phyloP scores from a whole-genome alignment of 768 basidiomycete genomes.

The Favolaschia claudopus region DNA sequence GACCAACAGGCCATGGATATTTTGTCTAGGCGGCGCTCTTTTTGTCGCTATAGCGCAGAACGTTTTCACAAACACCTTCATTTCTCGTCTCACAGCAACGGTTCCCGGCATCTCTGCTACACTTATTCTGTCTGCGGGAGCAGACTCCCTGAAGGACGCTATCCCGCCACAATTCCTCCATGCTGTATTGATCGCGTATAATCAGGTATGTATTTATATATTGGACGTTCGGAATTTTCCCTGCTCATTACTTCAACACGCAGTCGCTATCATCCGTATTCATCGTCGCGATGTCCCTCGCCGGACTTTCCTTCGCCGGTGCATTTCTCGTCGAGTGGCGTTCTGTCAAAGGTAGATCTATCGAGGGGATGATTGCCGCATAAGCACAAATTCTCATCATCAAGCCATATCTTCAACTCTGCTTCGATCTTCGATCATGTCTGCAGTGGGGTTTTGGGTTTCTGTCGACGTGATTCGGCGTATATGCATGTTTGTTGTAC shows the following conservation, averaged over 20 bases:
- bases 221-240: background rate
- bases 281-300: slow-evolving; percentile 3
- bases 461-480: too few relatives aligned
- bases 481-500: background rate
- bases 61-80: background rate
- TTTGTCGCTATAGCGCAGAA: background rate
- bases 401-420: too few relatives aligned
- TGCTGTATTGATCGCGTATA: background rate
- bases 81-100: background rate
- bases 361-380: too few relatives aligned
- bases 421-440: too few relatives aligned
- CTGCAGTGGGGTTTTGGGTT: too few relatives aligned
- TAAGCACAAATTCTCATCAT: too few relatives aligned
- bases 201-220: background rate
- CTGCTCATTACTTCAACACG: background rate
- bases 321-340: slow-evolving; percentile 12
- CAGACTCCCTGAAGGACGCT: background rate
- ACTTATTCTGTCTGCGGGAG: background rate
- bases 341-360: slow-evolving; percentile 11
- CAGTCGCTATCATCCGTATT: slow-evolving; percentile 2
- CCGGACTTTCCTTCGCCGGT: background rate
- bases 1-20: too few relatives aligned
- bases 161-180: background rate
- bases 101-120: background rate
- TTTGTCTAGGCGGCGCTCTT: background rate